A percentile compares a stretch with the other conserved stretches of the same genome.
phyloP scores from a whole-genome alignment of 1,139 yeast species.

The Candida sanyaensis region DNA sequence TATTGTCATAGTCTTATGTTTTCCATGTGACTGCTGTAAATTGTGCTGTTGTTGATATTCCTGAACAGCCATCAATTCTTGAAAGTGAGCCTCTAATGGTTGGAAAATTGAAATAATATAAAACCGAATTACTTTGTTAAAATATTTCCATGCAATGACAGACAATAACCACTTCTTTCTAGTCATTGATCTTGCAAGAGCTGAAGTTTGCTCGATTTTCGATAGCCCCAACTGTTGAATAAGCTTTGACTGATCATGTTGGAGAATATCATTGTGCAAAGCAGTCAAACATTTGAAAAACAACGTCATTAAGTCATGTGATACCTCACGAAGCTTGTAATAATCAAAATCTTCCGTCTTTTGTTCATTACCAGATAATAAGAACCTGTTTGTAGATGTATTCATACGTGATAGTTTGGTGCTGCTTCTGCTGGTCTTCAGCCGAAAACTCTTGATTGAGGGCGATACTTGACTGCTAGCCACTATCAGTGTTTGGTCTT shows the following conservation, averaged over 20 bases:
- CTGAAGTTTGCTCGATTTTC: slow-evolving; percentile 3
- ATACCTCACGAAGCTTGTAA: slow-evolving; percentile 30
- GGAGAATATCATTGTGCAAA: slow-evolving; percentile 24
- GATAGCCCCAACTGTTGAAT: neutral
- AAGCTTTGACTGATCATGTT: neutral
- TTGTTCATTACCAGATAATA: neutral
- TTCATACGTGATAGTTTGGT: neutral
- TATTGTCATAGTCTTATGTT: neutral
- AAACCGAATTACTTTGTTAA: slow-evolving; percentile 32
- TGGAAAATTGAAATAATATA: slow-evolving; percentile 30
- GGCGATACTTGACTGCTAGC: neutral
- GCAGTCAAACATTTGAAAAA: slow-evolving; percentile 26
- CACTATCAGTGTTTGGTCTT: neutral
- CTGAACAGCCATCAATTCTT: slow-evolving; percentile 13
- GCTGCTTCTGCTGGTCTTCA: slow-evolving; percentile 1
- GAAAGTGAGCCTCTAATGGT: slow-evolving; percentile 27
- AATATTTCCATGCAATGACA: slow-evolving; percentile 31
- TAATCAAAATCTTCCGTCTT: slow-evolving; percentile 26
- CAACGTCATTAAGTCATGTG: slow-evolving; percentile 29
- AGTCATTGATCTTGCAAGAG: slow-evolving; percentile 9
- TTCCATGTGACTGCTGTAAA: slow-evolving; percentile 13
- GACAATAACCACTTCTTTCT: neutral
- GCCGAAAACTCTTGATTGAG: neutral
- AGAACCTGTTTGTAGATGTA: neutral
- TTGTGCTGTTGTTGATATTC: neutral